A percentile compares a stretch with the other conserved stretches of the same genome.
phyloP scores from a whole-genome alignment of 2,329 filamentous ascomycete genomes.

The Alternaria viburni region DNA sequence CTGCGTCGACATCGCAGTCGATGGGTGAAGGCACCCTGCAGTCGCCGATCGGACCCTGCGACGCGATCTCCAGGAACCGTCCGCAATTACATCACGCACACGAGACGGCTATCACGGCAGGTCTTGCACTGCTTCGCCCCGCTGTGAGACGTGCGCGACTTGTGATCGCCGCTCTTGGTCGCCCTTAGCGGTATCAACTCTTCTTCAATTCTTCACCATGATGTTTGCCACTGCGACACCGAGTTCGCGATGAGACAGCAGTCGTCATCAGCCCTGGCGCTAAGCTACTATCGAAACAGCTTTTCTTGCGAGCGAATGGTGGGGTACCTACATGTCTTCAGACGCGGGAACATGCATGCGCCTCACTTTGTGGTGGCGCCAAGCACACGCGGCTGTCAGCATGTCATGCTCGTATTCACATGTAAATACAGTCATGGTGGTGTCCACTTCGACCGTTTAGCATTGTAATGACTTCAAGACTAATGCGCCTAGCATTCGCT shows the following conservation, averaged over 20 bases:
- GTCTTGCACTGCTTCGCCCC: background rate
- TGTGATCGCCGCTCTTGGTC: background rate
- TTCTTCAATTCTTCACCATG: background rate
- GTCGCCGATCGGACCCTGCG: background rate
- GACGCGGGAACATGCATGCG: background rate
- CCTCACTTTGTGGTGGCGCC: background rate
- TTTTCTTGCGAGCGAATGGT: background rate
- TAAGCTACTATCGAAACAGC: background rate
- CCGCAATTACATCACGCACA: background rate
- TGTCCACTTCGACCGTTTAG: background rate
- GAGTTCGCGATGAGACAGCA: background rate
- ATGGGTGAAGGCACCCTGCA: background rate
- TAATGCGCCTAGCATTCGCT: background rate
- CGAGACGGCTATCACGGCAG: conserved; percentile 11
- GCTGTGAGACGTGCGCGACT: conserved; percentile 8
- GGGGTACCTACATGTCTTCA: background rate
- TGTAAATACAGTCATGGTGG: background rate
- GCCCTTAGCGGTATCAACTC: background rate
- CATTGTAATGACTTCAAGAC: background rate
- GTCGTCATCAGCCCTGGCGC: background rate
- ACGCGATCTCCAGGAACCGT: conserved; percentile 15
- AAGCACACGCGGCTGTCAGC: background rate
- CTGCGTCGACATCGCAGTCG: background rate
- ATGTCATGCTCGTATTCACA: background rate
- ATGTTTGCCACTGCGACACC: background rate